Conservation (phyloP, 1,284 basidiomycete genomes). For the Trichosporon sp. region DNA sequence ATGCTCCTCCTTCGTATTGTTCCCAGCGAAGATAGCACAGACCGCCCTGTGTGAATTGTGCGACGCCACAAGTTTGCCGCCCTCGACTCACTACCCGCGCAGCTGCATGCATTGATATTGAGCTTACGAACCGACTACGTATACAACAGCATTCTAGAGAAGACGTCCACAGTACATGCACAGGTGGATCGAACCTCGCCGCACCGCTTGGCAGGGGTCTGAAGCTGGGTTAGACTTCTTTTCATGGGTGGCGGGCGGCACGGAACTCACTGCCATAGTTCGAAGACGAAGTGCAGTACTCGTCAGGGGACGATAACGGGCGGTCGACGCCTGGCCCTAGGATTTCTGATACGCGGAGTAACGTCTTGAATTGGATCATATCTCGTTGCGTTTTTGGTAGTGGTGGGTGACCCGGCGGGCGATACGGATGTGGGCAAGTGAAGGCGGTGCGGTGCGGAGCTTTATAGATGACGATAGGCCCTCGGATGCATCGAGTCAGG, state of each 20-base stretch:
- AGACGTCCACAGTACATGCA: slow-evolving; percentile 13
- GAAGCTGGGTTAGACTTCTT: neutral
- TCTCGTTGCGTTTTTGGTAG: neutral
- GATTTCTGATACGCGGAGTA: slow-evolving; percentile 5
- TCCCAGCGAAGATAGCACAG: slow-evolving; percentile 1
- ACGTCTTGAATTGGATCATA: slow-evolving; percentile 4
- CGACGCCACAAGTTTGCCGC: neutral
- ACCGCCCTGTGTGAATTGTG: neutral
- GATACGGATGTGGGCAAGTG: neutral
- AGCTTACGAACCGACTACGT: neutral
- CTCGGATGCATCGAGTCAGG: slow-evolving; percentile 8
- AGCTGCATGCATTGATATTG: neutral
- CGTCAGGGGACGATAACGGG: slow-evolving; percentile 16
- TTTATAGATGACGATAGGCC: neutral
- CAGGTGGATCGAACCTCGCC: neutral
- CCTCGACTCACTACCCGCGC: no score
- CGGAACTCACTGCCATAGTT: slow-evolving; percentile 14
- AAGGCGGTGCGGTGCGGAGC: neutral
- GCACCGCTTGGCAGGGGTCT: slow-evolving; percentile 5
- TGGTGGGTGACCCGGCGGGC: neutral
- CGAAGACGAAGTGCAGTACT: neutral
- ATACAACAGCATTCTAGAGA: slow-evolving; percentile 4
- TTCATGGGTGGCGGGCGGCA: neutral
- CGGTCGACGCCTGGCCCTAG: neutral
- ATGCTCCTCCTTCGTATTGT: neutral